A percentile compares a stretch with the other conserved stretches of the same genome.
phyloP scores from a whole-genome alignment of 352 stramenopile genomes.

The Phytophthora boehmeriae region DNA sequence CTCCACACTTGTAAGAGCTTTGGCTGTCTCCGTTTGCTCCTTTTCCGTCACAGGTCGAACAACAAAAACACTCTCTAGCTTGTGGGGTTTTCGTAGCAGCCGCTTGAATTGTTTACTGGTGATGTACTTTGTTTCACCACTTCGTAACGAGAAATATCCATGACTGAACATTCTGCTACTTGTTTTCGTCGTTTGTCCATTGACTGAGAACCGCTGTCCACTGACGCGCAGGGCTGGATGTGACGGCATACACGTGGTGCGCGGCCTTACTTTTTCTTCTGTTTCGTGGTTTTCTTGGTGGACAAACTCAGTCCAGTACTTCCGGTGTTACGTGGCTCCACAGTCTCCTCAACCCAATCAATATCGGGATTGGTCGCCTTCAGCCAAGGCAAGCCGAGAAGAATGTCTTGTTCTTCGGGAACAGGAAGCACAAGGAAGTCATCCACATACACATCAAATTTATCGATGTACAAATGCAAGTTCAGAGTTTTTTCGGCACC shows the following conservation, averaged over 20 bases:
- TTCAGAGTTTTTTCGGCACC: neutral
- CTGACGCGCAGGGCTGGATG: neutral
- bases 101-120: slow-evolving; percentile 9
- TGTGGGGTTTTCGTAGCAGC: slow-evolving; percentile 2
- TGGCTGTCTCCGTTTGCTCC: neutral
- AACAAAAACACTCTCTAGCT: slow-evolving; percentile 9
- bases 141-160: neutral
- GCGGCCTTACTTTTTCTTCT: neutral
- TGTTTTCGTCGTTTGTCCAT: neutral
- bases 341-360: slow-evolving; percentile 5
- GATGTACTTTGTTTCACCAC: slow-evolving; percentile 7
- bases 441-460: neutral
- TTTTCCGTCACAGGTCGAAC: slow-evolving; percentile 10
- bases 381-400: slow-evolving; percentile 5
- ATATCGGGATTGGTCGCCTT: slow-evolving; percentile 2
- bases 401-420: neutral
- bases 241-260: neutral
- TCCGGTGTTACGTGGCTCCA: neutral
- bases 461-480: slow-evolving; percentile 7
- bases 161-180: neutral
- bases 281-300: neutral
- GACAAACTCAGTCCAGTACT: neutral
- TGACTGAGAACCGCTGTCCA: neutral
- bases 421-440: slow-evolving; percentile 5
- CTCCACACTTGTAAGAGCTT: neutral